Base-by-base conservation (phyloP, 768 basidiomycete species). In the Tricholoma flavovirens region DNA sequence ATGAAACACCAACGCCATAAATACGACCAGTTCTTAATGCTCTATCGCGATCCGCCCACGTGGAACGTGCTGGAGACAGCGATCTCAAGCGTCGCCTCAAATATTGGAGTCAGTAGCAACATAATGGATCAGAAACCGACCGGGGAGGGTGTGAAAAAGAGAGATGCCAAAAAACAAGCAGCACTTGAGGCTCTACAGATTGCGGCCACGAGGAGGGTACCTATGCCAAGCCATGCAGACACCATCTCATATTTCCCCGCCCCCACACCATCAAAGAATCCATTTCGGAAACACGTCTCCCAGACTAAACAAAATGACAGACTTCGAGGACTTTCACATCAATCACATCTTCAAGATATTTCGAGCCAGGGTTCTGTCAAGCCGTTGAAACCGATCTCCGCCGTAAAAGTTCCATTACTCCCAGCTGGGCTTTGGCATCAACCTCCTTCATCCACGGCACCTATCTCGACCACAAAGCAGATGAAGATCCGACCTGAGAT, bases 11-110 rank as follows among this genome's bases (percentile, higher is more conserved):
- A 56, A 32, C 22, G 19, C 9, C 22, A 15, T 12, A 52, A 33
- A 15, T 51, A 62, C 7, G 70, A 73, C 51, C 52, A 58, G 8
- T 53, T 54, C 29, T 64, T 75, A 22, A 71, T 70, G 63, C 70
- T 77, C 15, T 74, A 67, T 58, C 73, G 75, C 14, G 56, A 58
- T 5, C 75, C 75, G 7, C 75, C 75, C 1, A 64, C 71, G 8
- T 77, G 74, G 73, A 63, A 54, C 49, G 52, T 55, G 1, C 59
- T 76, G 21, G 64, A 65, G 11, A 62, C 11, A 1, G 11, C 22
- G 24, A n/a, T 26, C 1, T 10, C 24, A 49, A 49, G 11, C 1
- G 12, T 22, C 22, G 8, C 3, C 5, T 12, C 43, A 9, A 24
- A 10, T 21, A 19, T 15, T 15, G 19, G 19, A 10, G 2, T 17